Conservation (phyloP, 306 rosid genomes). For the Psophocarpus tetragonolobus region DNA sequence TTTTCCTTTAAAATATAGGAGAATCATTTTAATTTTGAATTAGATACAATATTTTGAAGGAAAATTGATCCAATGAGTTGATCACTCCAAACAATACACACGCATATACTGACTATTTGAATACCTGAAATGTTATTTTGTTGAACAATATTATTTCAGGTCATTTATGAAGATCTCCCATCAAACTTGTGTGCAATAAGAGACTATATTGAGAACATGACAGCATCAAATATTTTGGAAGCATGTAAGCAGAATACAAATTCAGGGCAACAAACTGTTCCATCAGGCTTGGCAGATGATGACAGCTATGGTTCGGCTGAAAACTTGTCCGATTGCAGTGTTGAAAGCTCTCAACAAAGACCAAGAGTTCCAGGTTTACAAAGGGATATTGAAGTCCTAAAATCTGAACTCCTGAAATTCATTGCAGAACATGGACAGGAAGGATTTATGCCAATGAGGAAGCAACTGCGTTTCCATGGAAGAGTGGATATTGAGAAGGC, state of each 20-base stretch:
- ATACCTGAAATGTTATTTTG: conserved; percentile 4
- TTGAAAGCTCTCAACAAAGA: conserved; percentile 48
- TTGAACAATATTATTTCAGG: conserved; percentile 39
- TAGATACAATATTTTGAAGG: conserved; percentile 25
- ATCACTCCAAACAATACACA: not conserved
- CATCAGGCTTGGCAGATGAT: conserved; percentile 34
- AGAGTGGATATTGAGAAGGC: conserved; percentile 92
- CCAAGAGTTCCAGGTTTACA: conserved; percentile 84
- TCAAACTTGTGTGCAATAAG: conserved; percentile 86
- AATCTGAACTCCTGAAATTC: conserved; percentile 71
- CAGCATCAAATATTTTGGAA: conserved; percentile 32
- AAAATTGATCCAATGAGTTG: not conserved
- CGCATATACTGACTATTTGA: not conserved
- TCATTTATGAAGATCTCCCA: conserved; percentile 92
- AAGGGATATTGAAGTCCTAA: conserved; percentile 76
- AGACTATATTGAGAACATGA: conserved; percentile 67
- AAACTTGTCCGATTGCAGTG: conserved; percentile 33
- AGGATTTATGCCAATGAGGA: conserved; percentile 98
- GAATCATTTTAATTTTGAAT: not conserved
- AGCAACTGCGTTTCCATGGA: conserved; percentile 80
- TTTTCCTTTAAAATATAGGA: not conserved
- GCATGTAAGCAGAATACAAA: conserved; percentile 37
- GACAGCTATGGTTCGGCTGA: conserved; percentile 34
- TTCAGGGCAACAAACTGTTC: conserved; percentile 37
- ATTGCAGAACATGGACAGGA: conserved; percentile 82